Evolutionary conservation across 1,284 basidiomycete species (phyloP).

Genomic region (Schizophyllum commune): DNA sequence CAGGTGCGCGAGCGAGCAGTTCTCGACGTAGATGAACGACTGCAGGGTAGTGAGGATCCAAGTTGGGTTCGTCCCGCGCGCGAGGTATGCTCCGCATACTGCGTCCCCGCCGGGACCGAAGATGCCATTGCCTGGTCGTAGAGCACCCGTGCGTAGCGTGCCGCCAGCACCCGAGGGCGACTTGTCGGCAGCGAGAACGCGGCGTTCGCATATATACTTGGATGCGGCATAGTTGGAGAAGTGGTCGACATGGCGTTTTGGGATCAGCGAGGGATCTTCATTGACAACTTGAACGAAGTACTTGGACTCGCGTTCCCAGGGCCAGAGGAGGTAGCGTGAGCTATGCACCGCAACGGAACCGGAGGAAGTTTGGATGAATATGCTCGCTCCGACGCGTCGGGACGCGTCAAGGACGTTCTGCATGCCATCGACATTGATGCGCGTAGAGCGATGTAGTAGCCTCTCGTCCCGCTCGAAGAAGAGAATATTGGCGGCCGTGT

Average conservation of each 20-base stretch:
- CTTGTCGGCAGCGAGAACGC: slow-evolving; percentile 35
- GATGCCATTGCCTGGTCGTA: slow-evolving; percentile 48
- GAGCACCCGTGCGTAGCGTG: slow-evolving; percentile 38
- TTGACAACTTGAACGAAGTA: slow-evolving; percentile 36
- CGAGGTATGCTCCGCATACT: slow-evolving; percentile 35
- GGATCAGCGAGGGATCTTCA: slow-evolving; percentile 29
- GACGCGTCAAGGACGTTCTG: slow-evolving; percentile 37
- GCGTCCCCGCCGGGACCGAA: slow-evolving; percentile 47
- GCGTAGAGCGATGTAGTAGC: slow-evolving; percentile 34
- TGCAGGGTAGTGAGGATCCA: not conserved
- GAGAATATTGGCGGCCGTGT: slow-evolving; percentile 48
- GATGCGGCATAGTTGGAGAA: slow-evolving; percentile 51
- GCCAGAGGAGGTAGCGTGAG: slow-evolving; percentile 41
- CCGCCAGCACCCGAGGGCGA: slow-evolving; percentile 10
- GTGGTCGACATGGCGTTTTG: slow-evolving; percentile 29
- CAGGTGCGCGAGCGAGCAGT: slow-evolving; percentile 44
- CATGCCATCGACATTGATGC: slow-evolving; percentile 41
- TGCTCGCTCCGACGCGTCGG: slow-evolving; percentile 29
- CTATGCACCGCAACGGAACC: slow-evolving; percentile 37
- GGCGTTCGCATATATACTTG: slow-evolving; percentile 35
- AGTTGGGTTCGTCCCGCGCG: slow-evolving; percentile 3
- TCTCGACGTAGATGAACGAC: slow-evolving; percentile 48
- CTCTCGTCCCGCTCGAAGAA: slow-evolving; percentile 41
- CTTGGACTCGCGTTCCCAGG: slow-evolving; percentile 38
- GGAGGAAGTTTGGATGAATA: slow-evolving; percentile 46